Evolutionary conservation across 108 stramenopile genomes (phyloP).

Genomic region (Discostella stelligeroides): DNA sequence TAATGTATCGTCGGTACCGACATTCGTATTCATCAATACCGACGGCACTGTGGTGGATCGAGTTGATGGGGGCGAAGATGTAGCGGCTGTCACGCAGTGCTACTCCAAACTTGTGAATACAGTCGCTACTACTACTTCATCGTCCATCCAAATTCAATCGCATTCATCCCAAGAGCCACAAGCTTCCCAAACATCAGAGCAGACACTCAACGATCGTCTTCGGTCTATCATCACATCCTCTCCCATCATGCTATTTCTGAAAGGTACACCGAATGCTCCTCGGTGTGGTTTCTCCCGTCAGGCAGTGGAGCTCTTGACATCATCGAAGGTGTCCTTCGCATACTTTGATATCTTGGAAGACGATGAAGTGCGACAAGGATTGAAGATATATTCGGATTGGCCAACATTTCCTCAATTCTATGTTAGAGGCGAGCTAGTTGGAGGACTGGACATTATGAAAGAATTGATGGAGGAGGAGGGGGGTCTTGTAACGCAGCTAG

Average conservation of each 20-base stretch:
- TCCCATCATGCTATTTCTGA: conserved; percentile 95
- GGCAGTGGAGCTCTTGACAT: conserved; percentile 76
- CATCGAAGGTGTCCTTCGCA: conserved; percentile 69
- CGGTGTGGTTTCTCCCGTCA: conserved; percentile 95
- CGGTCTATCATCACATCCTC: conserved; percentile 59
- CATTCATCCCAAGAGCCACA: not conserved
- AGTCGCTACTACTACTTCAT: conserved; percentile 7
- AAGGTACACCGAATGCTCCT: conserved; percentile 85
- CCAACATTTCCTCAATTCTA: conserved; percentile 97
- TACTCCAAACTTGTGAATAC: conserved; percentile 41
- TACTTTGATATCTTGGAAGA: conserved; percentile 88
- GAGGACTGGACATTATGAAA: conserved; percentile 97
- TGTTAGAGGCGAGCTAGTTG: conserved; percentile 92
- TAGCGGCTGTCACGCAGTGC: conserved; percentile 66
- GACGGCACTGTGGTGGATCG: conserved; percentile 60
- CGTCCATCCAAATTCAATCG: conserved; percentile 9
- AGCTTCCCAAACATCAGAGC: not conserved
- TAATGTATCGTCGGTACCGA: conserved; percentile 86
- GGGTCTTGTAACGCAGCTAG: conserved; percentile 61
- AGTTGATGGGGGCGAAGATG: conserved; percentile 89
- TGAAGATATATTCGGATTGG: conserved; percentile 91
- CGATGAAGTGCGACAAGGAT: conserved; percentile 88
- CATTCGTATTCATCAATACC: conserved; percentile 76
- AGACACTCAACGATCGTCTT: conserved; percentile 59
- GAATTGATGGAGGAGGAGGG: conserved; percentile 89